A percentile compares a stretch with the other conserved stretches of the same genome.
phyloP scores from a whole-genome alignment of 1,139 yeast genomes.

The Saccharomycopsis phalli region DNA sequence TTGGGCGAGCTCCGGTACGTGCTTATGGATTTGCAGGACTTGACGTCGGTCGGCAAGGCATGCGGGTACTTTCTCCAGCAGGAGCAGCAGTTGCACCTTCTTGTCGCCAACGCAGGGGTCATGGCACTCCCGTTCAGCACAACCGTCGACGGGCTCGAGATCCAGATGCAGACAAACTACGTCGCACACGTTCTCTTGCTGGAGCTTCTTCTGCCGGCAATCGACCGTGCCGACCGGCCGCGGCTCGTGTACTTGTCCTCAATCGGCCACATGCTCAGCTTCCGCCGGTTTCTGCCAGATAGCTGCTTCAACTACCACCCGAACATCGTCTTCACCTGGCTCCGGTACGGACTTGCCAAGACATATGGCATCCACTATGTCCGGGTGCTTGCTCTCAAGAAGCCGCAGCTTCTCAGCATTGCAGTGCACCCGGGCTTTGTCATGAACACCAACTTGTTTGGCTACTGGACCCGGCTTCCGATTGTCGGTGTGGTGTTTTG shows the following conservation, averaged over 20 bases:
- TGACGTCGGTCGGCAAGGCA: conserved; percentile 50
- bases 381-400: conserved; percentile 52
- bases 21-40: conserved; percentile 53
- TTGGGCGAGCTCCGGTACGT: conserved; percentile 53
- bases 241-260: conserved; percentile 64
- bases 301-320: conserved; percentile 54
- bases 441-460: conserved; percentile 65
- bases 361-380: conserved; percentile 72
- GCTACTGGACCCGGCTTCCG: conserved; percentile 74
- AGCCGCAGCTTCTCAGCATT: conserved; percentile 56
- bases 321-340: conserved; percentile 62
- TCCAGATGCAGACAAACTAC: conserved; percentile 74
- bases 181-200: conserved; percentile 69
- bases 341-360: conserved; percentile 74
- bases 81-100: conserved; percentile 50
- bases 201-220: conserved; percentile 46
- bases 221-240: conserved; percentile 39
- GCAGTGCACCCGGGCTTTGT: conserved; percentile 85
- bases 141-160: conserved; percentile 68
- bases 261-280: conserved; percentile 54
- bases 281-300: conserved; percentile 41
- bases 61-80: conserved; percentile 38
- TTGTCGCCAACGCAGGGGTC: conserved; percentile 76
- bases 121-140: conserved; percentile 62
- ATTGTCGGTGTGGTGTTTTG: conserved; percentile 64